These are phyloP conservation scores for Rubroshorea leprosula DNA, from an alignment of 345 rosid species.

Conservation along the genomic window DNA sequence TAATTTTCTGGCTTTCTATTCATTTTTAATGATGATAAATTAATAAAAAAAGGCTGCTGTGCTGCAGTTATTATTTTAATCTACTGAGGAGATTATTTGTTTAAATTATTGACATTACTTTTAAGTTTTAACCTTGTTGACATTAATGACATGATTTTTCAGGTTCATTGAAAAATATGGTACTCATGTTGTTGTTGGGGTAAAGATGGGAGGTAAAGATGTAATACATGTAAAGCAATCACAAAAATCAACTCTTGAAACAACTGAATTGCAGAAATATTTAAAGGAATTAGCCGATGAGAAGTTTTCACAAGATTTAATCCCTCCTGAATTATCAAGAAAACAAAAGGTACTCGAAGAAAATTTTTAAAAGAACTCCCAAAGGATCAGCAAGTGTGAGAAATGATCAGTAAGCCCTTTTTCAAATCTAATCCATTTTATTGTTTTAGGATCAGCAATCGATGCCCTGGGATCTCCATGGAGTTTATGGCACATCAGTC, in stretches of 20 bases:
- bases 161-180: constrained; percentile 89
- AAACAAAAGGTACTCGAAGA: constrained; percentile 43
- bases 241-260: constrained; percentile 50
- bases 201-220: constrained; percentile 85
- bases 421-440: not conserved
- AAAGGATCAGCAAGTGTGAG: too few species aligned
- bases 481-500: constrained; percentile 29
- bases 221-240: constrained; percentile 65
- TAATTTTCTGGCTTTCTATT: too few species aligned
- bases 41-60: too few species aligned
- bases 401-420: not conserved
- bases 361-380: constrained; percentile 4
- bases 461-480: constrained; percentile 36
- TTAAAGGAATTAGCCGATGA: constrained; percentile 60
- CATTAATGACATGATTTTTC: constrained; percentile 6
- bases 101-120: not conserved
- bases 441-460: constrained; percentile 43
- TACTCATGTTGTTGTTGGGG: constrained; percentile 75
- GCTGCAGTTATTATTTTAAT: not conserved
- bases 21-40: too few species aligned
- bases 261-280: constrained; percentile 55
- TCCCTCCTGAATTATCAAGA: constrained; percentile 21
- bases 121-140: not conserved
- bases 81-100: not conserved
- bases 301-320: constrained; percentile 43